A percentile compares a stretch with the other conserved stretches of the same genome.
phyloP scores from a whole-genome alignment of 2,329 filamentous ascomycete genomes.

The Exophiala calicioides region DNA sequence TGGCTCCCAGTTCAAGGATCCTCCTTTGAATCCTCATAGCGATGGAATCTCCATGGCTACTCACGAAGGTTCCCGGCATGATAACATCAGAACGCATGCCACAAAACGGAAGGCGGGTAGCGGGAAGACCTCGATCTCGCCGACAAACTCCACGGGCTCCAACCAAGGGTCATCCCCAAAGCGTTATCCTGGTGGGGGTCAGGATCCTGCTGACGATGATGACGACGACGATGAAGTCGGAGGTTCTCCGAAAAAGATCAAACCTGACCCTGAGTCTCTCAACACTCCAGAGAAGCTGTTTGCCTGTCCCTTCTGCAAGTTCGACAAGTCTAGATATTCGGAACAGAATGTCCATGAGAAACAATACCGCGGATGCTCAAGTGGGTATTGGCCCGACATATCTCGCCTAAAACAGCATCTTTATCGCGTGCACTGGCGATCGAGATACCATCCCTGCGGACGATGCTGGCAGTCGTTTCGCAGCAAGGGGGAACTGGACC shows the following conservation, averaged over 20 bases:
- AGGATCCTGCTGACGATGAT: constrained; percentile 21
- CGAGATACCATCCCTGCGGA: constrained; percentile 21
- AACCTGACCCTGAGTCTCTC: constrained; percentile 17
- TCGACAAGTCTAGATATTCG: constrained; percentile 27
- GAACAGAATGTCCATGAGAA: constrained; percentile 28
- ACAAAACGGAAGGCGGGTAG: constrained; percentile 27
- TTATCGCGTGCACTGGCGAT: constrained; percentile 29
- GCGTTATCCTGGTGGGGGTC: constrained; percentile 12
- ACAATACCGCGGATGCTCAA: constrained; percentile 28
- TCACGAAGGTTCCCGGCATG: constrained; percentile 4
- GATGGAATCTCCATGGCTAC: no score
- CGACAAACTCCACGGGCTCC: constrained; percentile 14
- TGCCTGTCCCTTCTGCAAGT: constrained; percentile 31
- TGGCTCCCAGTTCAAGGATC: constrained; percentile 25
- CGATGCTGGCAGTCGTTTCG: constrained; percentile 26
- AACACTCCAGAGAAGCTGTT: constrained; percentile 21
- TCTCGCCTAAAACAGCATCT: constrained; percentile 32
- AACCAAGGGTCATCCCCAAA: constrained; percentile 13
- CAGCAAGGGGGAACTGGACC: constrained; percentile 19
- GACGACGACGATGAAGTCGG: constrained; percentile 25
- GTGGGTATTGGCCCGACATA: constrained; percentile 29
- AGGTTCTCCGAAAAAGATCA: constrained; percentile 28
- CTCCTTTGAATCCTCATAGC: no score
- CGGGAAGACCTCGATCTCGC: constrained; percentile 6
- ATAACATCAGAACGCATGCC: constrained; percentile 18